Evolutionary conservation across 2,329 filamentous ascomycete species (phyloP).

Genomic region (Lecanicillium sp.): DNA sequence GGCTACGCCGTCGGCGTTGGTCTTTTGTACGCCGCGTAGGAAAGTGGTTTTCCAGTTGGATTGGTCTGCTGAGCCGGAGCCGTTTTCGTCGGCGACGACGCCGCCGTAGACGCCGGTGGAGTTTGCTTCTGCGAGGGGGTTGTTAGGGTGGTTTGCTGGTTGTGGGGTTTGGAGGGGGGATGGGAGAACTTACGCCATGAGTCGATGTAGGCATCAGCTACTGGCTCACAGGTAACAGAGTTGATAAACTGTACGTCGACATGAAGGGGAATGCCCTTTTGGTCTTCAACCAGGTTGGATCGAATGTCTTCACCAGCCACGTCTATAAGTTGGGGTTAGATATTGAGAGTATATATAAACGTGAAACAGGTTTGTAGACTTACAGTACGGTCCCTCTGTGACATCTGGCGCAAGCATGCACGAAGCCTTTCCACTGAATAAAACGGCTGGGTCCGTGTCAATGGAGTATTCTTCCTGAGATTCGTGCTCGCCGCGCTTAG

Average conservation of each 20-base stretch:
- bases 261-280: constrained; percentile 31
- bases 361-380: constrained; percentile 1
- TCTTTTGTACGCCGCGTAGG: constrained; percentile 31
- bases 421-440: constrained; percentile 29
- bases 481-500: constrained; percentile 3
- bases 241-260: constrained; percentile 37
- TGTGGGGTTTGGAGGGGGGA: not conserved
- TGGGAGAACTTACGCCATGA: constrained; percentile 25
- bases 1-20: constrained; percentile 29
- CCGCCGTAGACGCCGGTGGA: constrained; percentile 9
- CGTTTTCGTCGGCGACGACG: constrained; percentile 7
- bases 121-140: constrained; percentile 5
- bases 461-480: constrained; percentile 17
- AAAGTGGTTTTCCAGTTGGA: constrained; percentile 21
- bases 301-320: constrained; percentile 34
- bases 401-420: constrained; percentile 38
- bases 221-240: constrained; percentile 33
- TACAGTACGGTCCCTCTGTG: constrained; percentile 39
- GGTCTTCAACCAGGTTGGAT: constrained; percentile 29
- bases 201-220: constrained; percentile 30
- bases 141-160: not conserved
- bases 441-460: constrained; percentile 17
- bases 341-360: no score
- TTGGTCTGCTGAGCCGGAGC: constrained; percentile 1
- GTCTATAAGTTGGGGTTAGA: constrained; percentile 10